Evolutionary conservation across 2,329 filamentous ascomycete genomes (phyloP).

Genomic region (Waltergamsia citrina): DNA sequence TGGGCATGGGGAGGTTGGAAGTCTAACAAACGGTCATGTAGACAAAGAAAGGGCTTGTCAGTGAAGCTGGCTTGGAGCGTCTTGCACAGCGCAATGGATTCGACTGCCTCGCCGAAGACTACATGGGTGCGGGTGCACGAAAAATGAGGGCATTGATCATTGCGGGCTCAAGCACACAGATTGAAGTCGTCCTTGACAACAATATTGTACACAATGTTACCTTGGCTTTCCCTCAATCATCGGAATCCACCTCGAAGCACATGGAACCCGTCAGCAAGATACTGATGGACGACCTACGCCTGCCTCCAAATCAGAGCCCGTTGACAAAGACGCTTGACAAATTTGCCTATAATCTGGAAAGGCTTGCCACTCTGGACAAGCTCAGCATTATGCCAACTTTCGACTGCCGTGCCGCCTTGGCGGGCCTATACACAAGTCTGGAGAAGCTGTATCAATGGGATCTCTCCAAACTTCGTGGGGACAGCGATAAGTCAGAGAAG

Average conservation of each 20-base stretch:
- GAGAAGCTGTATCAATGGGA: constrained; percentile 64
- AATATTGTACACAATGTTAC: constrained; percentile 54
- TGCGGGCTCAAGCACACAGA: constrained; percentile 35
- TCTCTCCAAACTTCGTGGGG: constrained; percentile 44
- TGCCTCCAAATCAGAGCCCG: constrained; percentile 48
- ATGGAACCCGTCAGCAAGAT: constrained; percentile 55
- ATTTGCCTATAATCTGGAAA: constrained; percentile 64
- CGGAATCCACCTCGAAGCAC: constrained; percentile 48
- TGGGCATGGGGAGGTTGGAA: background rate
- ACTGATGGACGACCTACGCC: constrained; percentile 53
- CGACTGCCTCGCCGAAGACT: constrained; percentile 50
- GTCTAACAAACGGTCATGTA: constrained; percentile 8
- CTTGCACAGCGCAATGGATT: constrained; percentile 59
- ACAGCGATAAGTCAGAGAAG: constrained; percentile 35
- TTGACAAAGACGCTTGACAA: constrained; percentile 61
- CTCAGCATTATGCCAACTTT: constrained; percentile 56
- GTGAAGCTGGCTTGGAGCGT: constrained; percentile 65
- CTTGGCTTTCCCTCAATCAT: constrained; percentile 52
- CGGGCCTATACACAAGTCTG: constrained; percentile 63
- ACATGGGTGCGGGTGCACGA: constrained; percentile 33
- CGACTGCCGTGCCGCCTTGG: constrained; percentile 70
- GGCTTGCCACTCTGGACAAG: constrained; percentile 59
- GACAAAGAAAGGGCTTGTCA: constrained; percentile 53
- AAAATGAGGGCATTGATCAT: constrained; percentile 49
- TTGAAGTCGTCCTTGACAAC: constrained; percentile 48